phyloP scores from a whole-genome alignment of 176 grass and related monocot genomes.

The Alopecurus myosuroides region DNA sequence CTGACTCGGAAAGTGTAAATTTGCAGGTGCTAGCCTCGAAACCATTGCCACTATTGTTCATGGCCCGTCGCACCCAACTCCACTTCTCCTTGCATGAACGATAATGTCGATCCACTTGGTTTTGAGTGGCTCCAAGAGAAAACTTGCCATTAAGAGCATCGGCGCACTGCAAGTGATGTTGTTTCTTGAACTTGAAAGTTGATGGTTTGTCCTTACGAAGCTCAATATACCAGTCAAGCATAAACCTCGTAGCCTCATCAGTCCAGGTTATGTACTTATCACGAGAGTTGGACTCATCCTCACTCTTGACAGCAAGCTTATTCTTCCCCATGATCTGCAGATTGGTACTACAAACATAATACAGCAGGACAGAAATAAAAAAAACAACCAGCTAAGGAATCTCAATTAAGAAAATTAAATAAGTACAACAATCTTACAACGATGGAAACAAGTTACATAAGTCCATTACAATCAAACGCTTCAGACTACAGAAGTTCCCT shows the following conservation, averaged over 20 bases:
- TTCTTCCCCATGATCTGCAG: background rate
- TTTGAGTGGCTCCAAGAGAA: background rate
- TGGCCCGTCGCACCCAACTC: background rate
- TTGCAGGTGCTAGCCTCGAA: background rate
- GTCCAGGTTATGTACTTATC: background rate
- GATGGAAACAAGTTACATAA: background rate
- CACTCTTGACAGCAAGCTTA: background rate
- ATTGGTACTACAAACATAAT: background rate
- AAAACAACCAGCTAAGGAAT: too few relatives aligned
- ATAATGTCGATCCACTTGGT: background rate
- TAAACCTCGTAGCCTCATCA: background rate
- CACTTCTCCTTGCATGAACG: background rate
- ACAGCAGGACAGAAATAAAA: background rate
- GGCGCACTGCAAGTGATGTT: background rate
- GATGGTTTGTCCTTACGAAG: background rate
- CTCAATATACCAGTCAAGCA: background rate
- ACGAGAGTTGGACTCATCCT: background rate
- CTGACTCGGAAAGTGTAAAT: background rate
- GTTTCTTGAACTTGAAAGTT: constrained; percentile 3
- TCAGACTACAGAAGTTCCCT: background rate
- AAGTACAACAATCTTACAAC: background rate
- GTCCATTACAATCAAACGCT: background rate
- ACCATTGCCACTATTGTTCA: background rate
- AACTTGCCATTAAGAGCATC: background rate
- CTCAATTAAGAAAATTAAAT: background rate